A percentile compares a stretch with the other conserved stretches of the same genome.
Evolutionary conservation across 495 filamentous ascomycete genomes (phyloP).

Genomic region (Choiromyces venosus): DNA sequence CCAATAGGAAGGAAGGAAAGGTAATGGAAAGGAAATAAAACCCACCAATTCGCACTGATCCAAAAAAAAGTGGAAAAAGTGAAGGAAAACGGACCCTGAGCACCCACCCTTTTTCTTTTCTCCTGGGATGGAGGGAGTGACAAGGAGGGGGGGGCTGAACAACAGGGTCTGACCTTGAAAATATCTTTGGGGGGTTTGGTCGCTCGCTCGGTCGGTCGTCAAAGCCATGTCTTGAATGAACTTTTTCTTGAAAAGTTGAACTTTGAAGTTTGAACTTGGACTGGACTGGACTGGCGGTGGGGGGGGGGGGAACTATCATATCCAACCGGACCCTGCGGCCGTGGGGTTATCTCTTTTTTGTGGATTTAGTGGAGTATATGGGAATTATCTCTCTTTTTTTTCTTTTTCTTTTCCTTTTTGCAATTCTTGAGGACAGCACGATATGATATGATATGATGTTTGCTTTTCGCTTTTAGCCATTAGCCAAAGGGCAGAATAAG

Average conservation of each 20-base stretch:
- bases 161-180: conserved; percentile 28
- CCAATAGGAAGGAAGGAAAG: neutral
- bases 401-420: neutral
- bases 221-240: conserved; percentile 37
- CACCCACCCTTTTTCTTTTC: conserved; percentile 10
- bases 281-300: no score
- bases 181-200: neutral
- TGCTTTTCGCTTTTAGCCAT: no score
- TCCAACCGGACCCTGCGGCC: conserved; percentile 27
- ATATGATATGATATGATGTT: neutral
- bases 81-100: conserved; percentile 33
- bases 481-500: neutral
- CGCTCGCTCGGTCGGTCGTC: conserved; percentile 24
- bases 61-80: conserved; percentile 36
- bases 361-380: neutral
- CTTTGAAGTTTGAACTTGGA: no score
- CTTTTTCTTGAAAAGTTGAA: neutral
- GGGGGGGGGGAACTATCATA: conserved; percentile 16
- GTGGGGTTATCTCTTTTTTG: conserved; percentile 30
- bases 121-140: conserved; percentile 19
- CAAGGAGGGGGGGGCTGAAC: conserved; percentile 26
- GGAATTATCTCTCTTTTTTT: neutral
- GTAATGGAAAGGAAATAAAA: neutral
- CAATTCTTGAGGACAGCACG: neutral
- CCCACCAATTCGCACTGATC: conserved; percentile 28